Base-by-base conservation (phyloP, 208 protist species). In the Spongospora subterranea region DNA sequence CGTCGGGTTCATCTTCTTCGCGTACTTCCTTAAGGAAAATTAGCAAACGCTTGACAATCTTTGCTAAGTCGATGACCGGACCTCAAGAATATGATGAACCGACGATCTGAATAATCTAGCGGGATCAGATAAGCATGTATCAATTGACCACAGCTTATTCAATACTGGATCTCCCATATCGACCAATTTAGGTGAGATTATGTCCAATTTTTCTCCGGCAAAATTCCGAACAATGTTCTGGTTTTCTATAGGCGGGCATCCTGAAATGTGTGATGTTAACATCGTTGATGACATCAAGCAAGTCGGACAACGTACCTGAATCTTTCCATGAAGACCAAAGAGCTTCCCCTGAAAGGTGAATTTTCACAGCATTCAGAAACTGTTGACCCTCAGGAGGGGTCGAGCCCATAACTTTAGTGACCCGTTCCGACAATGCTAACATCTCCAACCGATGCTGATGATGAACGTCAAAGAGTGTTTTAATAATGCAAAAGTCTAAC, bases 1-100 rank as follows among this genome's bases (percentile, higher is more conserved):
- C 71, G 6, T 82, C 71, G 35, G 71, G 71, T 20, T 82, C 71
- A n/a, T 82, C 71, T 35, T 82, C 71, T 43, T 82, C 71, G 6
- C 6, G 17, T 17, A 82, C 17, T 45, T 82, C 71, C 71, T 82
- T 6, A 35, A 65, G 54, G 54, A 65, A 29, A 17, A 65, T 29
- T 32, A 65, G 20, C 20, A 82, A 40, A 43, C 71, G 71, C 6
- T 60, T 60, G 71, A 39, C 6, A 43, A 82, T 43, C n/a, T 35
- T 82, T 6, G 71, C 40, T 35, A 43, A 45, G 20, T 65, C 54
- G 54, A 82, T 13, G 11, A 82, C 13, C 71, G 13, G 6, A 82
- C 71, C 40, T 82, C 71, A 82, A 82, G 6, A 43, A 82, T 82
- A 20, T 35, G 11, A 20, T 82, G 6, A 35, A 35, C 6, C 6